phyloP scores from a whole-genome alignment of 2,329 filamentous ascomycete genomes.

The Canariomyces notabilis region DNA sequence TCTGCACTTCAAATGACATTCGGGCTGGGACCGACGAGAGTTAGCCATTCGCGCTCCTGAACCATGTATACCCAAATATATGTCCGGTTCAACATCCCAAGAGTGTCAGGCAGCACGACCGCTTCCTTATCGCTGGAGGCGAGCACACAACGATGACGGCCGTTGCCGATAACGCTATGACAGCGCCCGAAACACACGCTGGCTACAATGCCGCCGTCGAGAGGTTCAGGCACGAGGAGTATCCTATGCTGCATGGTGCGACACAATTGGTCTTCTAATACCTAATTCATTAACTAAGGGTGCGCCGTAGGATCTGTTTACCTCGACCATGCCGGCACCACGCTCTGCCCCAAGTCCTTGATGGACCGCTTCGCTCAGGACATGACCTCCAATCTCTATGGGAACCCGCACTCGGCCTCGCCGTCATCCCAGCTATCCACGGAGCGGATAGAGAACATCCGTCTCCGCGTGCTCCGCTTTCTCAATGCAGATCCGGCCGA shows the following conservation, averaged over 20 bases:
- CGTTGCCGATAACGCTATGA: conserved; percentile 3
- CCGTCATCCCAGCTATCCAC: conserved; percentile 73
- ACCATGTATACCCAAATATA: too few species aligned
- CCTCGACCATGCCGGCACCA: conserved; percentile 94
- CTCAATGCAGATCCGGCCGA: conserved; percentile 75
- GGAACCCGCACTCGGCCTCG: conserved; percentile 88
- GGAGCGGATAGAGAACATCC: conserved; percentile 67
- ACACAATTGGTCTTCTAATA: not conserved
- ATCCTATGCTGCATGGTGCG: conserved; percentile 64
- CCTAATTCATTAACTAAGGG: conserved; percentile 13
- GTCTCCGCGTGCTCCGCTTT: conserved; percentile 65
- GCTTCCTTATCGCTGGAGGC: not conserved
- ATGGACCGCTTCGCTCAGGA: conserved; percentile 76
- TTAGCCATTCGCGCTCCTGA: not conserved
- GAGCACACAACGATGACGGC: conserved; percentile 25
- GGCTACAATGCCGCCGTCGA: conserved; percentile 58
- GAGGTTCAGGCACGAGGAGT: conserved; percentile 54
- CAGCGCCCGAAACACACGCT: conserved; percentile 8
- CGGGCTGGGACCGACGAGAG: conserved; percentile 11
- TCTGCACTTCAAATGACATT: too few species aligned
- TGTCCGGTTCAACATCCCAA: not conserved
- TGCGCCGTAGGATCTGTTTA: conserved; percentile 65
- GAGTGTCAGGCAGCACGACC: not conserved
- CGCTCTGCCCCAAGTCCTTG: conserved; percentile 71
- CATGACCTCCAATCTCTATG: conserved; percentile 73